Evolutionary conservation across 1,139 yeast genomes (phyloP).

Genomic region (Magnusiomyces paraingens): DNA sequence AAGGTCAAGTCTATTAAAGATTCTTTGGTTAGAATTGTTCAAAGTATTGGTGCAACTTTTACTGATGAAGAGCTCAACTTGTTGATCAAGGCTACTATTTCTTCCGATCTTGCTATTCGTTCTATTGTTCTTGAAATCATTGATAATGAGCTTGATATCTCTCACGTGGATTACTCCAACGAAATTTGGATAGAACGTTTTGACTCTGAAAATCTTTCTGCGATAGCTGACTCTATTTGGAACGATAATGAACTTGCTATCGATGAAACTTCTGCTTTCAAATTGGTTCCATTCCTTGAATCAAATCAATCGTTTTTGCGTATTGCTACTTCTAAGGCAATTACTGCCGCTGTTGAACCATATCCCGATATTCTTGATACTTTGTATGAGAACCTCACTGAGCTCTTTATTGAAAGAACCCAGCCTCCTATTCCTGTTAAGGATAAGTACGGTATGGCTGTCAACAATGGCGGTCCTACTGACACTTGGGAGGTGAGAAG

Average conservation of each 20-base stretch:
- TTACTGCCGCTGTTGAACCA: constrained; percentile 44
- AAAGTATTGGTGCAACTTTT: constrained; percentile 60
- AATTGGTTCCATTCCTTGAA: constrained; percentile 20
- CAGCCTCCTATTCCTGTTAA: constrained; percentile 71
- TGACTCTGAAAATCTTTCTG: constrained; percentile 60
- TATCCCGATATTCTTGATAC: constrained; percentile 32
- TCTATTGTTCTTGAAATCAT: constrained; percentile 72
- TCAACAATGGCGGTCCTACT: constrained; percentile 51
- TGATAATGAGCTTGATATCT: constrained; percentile 83
- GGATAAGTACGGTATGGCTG: constrained; percentile 74
- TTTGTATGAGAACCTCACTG: constrained; percentile 43
- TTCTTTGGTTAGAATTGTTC: constrained; percentile 68
- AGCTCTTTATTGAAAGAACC: constrained; percentile 51
- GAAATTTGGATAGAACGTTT: constrained; percentile 77
- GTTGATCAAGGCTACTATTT: constrained; percentile 51
- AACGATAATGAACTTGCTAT: constrained; percentile 54
- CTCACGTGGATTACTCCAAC: constrained; percentile 46
- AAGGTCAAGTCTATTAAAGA: constrained; percentile 80
- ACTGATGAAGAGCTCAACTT: constrained; percentile 51
- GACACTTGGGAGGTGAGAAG: constrained; percentile 84
- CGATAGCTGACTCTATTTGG: constrained; percentile 79
- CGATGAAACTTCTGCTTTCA: constrained; percentile 37
- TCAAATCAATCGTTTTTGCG: constrained; percentile 37
- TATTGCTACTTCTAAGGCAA: constrained; percentile 57
- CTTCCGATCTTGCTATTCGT: constrained; percentile 67